Percentiles rank a stretch among this genome's conserved stretches.
These are phyloP conservation scores for Microcos paniculata DNA, from an alignment of 345 rosid genomes.

Conservation along the genomic window DNA sequence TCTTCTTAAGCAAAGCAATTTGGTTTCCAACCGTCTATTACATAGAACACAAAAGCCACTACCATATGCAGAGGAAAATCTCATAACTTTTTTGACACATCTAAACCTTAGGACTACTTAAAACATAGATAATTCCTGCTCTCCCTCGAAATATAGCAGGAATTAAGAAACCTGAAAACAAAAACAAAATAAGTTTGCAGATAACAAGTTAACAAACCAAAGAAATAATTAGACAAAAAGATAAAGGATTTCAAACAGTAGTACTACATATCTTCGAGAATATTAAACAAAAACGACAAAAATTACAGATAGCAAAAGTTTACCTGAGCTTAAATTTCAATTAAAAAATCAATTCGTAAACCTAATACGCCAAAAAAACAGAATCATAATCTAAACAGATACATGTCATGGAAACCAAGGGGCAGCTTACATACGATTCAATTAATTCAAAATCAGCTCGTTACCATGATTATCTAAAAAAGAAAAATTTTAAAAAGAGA, in stretches of 20 bases:
- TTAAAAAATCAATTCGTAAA: not conserved
- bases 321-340: not conserved
- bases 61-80: conserved; percentile 28
- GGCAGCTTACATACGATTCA: not conserved
- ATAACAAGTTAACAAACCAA: conserved; percentile 5
- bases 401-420: too few relatives aligned
- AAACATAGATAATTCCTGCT: conserved; percentile 18
- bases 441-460: not conserved
- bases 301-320: not conserved
- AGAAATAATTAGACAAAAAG: not conserved
- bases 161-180: conserved; percentile 25
- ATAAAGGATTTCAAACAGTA: not conserved
- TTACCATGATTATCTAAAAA: not conserved
- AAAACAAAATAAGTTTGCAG: not conserved
- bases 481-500: not conserved
- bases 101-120: conserved; percentile 4
- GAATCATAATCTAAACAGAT: not conserved
- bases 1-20: conserved; percentile 33
- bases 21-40: conserved; percentile 20
- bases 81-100: conserved; percentile 47
- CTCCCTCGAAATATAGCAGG: conserved; percentile 14
- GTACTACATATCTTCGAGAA: not conserved
- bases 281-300: not conserved
- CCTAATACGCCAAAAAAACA: conserved; percentile 1
- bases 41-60: conserved; percentile 30